These are phyloP conservation scores for Hypoxylon lienhwacheense DNA, from an alignment of 495 filamentous ascomycete genomes.

Conservation along the genomic window DNA sequence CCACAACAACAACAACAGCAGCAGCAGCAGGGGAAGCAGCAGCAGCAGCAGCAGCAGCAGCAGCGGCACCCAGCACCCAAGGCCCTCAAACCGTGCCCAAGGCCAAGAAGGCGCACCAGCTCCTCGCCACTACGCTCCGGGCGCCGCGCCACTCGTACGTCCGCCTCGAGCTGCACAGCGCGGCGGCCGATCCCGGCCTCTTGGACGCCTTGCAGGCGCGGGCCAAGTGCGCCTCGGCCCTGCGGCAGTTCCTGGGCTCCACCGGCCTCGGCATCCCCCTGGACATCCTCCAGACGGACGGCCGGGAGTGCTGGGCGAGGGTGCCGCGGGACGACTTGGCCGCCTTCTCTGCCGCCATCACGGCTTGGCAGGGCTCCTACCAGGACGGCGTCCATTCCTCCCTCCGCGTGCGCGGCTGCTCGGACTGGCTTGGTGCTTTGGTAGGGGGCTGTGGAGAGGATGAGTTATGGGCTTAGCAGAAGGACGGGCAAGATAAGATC, in stretches of 20 bases:
- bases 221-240: slow-evolving; percentile 69
- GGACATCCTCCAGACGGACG: slow-evolving; percentile 72
- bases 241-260: slow-evolving; percentile 78
- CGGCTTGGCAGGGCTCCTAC: slow-evolving; percentile 66
- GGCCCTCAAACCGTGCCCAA: slow-evolving; percentile 10
- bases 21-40: too few relatives aligned
- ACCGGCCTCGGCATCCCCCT: slow-evolving; percentile 75
- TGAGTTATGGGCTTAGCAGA: slow-evolving; percentile 42
- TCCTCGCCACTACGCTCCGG: slow-evolving; percentile 43
- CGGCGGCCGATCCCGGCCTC: slow-evolving; percentile 7
- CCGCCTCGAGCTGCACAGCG: slow-evolving; percentile 41
- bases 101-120: slow-evolving; percentile 38
- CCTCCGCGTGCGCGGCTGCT: slow-evolving; percentile 44
- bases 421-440: slow-evolving; percentile 51
- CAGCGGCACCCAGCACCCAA: too few relatives aligned
- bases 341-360: slow-evolving; percentile 61
- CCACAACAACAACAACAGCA: too few relatives aligned
- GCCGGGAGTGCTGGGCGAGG: slow-evolving; percentile 67
- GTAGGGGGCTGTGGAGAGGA: slow-evolving; percentile 44
- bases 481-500: neutral
- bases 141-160: slow-evolving; percentile 46
- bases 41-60: too few relatives aligned
- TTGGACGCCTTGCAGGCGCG: slow-evolving; percentile 76
- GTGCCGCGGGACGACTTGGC: slow-evolving; percentile 68
- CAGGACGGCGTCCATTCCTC: slow-evolving; percentile 43